Conservation (phyloP, 139 green algal genomes). For the Spirogloea muscicola region DNA sequence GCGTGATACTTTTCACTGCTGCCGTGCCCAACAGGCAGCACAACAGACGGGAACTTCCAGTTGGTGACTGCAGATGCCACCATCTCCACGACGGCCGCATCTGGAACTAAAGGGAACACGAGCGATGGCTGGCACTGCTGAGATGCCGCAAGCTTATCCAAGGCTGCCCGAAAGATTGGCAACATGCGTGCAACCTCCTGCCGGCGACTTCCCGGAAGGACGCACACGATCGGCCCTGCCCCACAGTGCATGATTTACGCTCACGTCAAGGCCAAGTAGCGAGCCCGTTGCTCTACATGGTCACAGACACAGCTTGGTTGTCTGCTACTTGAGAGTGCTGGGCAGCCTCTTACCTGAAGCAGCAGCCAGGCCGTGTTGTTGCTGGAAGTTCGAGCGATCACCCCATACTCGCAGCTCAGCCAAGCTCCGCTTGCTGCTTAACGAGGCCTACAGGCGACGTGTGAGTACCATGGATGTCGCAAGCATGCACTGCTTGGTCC, state of each 20-base stretch:
- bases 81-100: no score
- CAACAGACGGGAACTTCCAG: no score
- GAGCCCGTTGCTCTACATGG: background rate
- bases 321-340: background rate
- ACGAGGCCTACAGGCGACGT: background rate
- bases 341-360: no score
- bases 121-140: no score
- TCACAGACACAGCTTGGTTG: background rate
- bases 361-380: no score
- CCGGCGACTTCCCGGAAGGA: background rate
- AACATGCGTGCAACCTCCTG: constrained; percentile 2
- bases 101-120: no score
- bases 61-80: no score
- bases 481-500: background rate
- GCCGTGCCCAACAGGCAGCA: no score
- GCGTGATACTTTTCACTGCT: no score
- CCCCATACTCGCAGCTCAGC: background rate
- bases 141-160: no score
- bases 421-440: background rate
- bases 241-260: background rate
- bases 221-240: background rate
- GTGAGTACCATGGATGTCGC: background rate
- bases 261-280: no score
- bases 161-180: background rate
- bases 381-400: no score